Base-by-base conservation (phyloP, 164 flowering plant species). In the Piper longum region DNA sequence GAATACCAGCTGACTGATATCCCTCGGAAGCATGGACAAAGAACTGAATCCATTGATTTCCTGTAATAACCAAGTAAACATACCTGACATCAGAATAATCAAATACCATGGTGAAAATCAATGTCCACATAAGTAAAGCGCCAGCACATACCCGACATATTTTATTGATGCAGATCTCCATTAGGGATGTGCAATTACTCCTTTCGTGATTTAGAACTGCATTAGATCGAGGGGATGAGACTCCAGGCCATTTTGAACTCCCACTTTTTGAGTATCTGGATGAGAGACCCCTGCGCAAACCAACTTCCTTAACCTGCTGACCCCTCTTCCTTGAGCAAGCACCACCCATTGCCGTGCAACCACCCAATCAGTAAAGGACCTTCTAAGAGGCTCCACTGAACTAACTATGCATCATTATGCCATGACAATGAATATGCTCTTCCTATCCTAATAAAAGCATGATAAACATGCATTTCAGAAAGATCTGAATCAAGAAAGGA, bases 241-340 rank as follows among this genome's bases (percentile, higher is more conserved):
- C 74, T 60, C 83, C 77, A 63, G 87, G 59, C 99, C 99, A 91
- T 71, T 87, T 95, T n/a, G 92, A 88, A 69, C 97, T 93, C 16
- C 83, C 83, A 76, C 84, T 88, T 74, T 82, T 90, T 67, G 70
- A 62, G 70, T 77, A 88, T 69, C 75, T 84, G 66, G 74, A 74
- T 56, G 84, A 73, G 56, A 81, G 64, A 44, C 81, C 93, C 73
- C 84, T 74, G 17, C 68, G 74, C 19, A 76, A 43, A 71, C 62
- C 69, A 7, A 82, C 95, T 43, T 88, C 95, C 66, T 68, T 66
- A 40, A 75, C 87, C 73, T 66, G 82, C 48, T 80, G 85, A 66
- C 76, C 86, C 66, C 93, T 81, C 81, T 95, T 95, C 76, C 95
- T 89, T 18, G 99, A 95, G 78, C 95, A 95, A 78, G 79, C 83